Conservation (phyloP, 768 basidiomycete genomes). For the Zangia roseola region DNA sequence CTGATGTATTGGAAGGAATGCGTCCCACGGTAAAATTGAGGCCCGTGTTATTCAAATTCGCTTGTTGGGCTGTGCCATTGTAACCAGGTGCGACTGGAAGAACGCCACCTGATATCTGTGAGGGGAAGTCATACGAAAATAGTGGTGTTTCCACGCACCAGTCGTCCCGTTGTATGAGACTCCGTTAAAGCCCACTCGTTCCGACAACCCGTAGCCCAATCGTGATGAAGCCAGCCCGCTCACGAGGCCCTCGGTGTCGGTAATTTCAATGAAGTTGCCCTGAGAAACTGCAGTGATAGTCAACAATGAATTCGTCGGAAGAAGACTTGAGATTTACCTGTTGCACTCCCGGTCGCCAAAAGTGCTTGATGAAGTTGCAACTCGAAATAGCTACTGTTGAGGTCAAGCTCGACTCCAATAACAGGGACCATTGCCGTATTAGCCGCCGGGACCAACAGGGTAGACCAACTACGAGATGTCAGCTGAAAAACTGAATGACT, state of each 20-base stretch:
- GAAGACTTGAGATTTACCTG: not conserved
- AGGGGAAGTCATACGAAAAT: not conserved
- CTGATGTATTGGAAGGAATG: not conserved
- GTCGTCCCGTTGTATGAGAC: slow-evolving; percentile 9
- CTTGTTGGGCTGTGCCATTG: no score
- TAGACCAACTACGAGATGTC: slow-evolving; percentile 10
- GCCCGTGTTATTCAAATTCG: not conserved
- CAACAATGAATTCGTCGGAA: no score
- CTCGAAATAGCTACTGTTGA: slow-evolving; percentile 1
- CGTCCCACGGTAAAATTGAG: slow-evolving; percentile 3
- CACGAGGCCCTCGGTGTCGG: slow-evolving; percentile 3
- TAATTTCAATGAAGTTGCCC: slow-evolving; percentile 2
- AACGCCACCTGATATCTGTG: slow-evolving; percentile 1
- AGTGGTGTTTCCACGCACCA: not conserved
- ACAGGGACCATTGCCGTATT: not conserved
- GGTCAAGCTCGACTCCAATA: slow-evolving; percentile 7
- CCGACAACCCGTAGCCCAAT: not conserved
- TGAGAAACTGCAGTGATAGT: not conserved
- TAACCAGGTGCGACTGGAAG: not conserved
- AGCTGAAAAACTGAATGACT: not conserved
- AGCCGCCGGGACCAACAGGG: slow-evolving; percentile 6
- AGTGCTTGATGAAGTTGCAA: not conserved
- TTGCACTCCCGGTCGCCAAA: not conserved
- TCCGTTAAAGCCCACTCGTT: slow-evolving; percentile 1
- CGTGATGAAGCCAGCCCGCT: slow-evolving; percentile 11